Conservation (phyloP, 2,329 filamentous ascomycete genomes). For the Aspergillus hortae region DNA sequence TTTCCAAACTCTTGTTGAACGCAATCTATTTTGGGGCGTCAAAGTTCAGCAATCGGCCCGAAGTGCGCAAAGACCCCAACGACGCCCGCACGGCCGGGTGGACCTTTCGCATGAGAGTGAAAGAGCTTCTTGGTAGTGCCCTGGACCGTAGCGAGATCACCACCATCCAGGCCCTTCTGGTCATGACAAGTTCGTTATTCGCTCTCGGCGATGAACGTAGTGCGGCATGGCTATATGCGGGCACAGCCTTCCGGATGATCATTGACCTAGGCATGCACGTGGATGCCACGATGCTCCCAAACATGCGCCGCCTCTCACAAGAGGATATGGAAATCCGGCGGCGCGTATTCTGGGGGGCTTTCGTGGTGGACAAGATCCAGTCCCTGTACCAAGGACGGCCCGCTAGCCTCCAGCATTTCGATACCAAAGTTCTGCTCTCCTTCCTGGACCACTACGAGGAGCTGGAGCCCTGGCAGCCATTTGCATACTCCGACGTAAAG, state of each 20-base stretch:
- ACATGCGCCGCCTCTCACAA: slow-evolving; percentile 17
- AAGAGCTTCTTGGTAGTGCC: slow-evolving; percentile 45
- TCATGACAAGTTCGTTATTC: slow-evolving; percentile 52
- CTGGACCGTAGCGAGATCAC: slow-evolving; percentile 51
- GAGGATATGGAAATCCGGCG: slow-evolving; percentile 28
- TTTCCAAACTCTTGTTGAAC: slow-evolving; percentile 51
- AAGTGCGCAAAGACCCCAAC: slow-evolving; percentile 44
- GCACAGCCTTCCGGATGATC: slow-evolving; percentile 51
- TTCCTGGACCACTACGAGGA: slow-evolving; percentile 46
- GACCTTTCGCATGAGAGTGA: slow-evolving; percentile 46
- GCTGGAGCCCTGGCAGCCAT: slow-evolving; percentile 50
- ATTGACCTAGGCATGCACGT: slow-evolving; percentile 52
- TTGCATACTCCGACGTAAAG: slow-evolving; percentile 32
- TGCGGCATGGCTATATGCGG: slow-evolving; percentile 52
- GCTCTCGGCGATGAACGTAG: slow-evolving; percentile 50
- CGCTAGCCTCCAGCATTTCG: slow-evolving; percentile 41
- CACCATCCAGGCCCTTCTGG: slow-evolving; percentile 52
- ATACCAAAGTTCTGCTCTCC: slow-evolving; percentile 46
- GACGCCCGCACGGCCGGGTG: slow-evolving; percentile 50
- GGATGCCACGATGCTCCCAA: slow-evolving; percentile 8
- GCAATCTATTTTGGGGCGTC: slow-evolving; percentile 47
- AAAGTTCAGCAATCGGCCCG: slow-evolving; percentile 46
- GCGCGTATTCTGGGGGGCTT: slow-evolving; percentile 35
- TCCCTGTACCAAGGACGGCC: slow-evolving; percentile 55
- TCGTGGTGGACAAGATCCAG: slow-evolving; percentile 50